Percentiles rank a stretch among this genome's conserved stretches.
Conservation (phyloP, 805 yeast species). For the Naumovozyma baii region DNA sequence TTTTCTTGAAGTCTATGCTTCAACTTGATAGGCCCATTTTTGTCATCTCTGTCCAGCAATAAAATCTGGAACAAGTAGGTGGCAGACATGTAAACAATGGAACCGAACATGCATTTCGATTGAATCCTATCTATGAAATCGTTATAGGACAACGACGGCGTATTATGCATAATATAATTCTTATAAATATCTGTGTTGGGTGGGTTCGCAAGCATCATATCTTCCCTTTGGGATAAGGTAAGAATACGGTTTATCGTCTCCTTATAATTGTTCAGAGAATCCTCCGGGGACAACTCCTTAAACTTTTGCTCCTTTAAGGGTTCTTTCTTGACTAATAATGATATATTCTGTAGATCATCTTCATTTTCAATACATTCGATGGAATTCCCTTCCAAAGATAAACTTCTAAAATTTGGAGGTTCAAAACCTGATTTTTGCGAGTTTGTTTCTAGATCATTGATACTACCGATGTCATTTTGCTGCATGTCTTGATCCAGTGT, state of each 20-base stretch:
- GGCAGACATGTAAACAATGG: constrained; percentile 24
- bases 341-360: background rate
- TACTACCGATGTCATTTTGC: background rate
- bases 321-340: background rate
- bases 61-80: constrained; percentile 20
- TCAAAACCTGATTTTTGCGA: background rate
- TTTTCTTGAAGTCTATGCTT: constrained; percentile 30
- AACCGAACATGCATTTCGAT: constrained; percentile 23
- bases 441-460: background rate
- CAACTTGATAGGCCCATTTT: constrained; percentile 7
- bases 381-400: background rate
- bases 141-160: constrained; percentile 19
- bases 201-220: background rate
- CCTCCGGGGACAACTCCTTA: constrained; percentile 2
- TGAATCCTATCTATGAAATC: constrained; percentile 22
- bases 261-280: constrained; percentile 12
- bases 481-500: background rate
- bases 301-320: background rate
- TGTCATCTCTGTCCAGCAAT: constrained; percentile 12
- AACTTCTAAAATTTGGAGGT: background rate
- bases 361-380: background rate
- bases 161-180: constrained; percentile 22
- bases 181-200: constrained; percentile 5
- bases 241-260: constrained; percentile 11
- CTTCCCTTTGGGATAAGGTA: constrained; percentile 7